Evolutionary conservation across 1,139 yeast species (phyloP), one percentile per base, ranked within the genome.

Genomic region (Yamadazyma sp.): DNA sequence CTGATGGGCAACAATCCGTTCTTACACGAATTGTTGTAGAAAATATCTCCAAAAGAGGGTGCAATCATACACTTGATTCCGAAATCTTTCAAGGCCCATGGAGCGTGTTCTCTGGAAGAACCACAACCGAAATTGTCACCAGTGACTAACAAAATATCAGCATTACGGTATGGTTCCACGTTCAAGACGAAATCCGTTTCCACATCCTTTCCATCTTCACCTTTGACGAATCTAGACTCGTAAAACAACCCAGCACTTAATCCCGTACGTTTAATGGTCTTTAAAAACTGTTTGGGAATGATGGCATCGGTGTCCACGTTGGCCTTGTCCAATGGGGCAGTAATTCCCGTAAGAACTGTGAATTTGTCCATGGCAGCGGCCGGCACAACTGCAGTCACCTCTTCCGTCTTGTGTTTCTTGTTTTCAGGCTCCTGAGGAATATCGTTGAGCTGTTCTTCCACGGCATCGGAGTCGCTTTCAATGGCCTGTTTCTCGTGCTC

Each of bases 71-170:
- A 85, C 63, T 86, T 83, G 63, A 92, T 89, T 61, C 98, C 98
- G 56, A 92, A 92, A 67, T 92, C 98, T 56, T 88, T 90, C 50
- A 92, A 76, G 3, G 98, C 98, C 98, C 98, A 92, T 42, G 98
- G 97, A 17, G 98, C 98, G 57, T 92, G 98, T 64, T 92, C 98
- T 76, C 98, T 87, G 5, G 97, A 89, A 30, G 97, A 90, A 54
- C 98, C 98, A 72, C 98, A 92, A 49, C 98, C 98, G 61, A 92
- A 92, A 71, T 92, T 92, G 61, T 87, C 95, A 61, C 98, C 98
- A 35, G 95, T 82, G 45, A 90, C 96, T 50, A 90, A 85, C 51
- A 92, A 73, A 50, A 90, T 82, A 64, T 86, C 82, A 17, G 97
- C 83, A 30, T 75, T 59, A 52, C 82, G 78, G 73, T 81, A 90